Evolutionary conservation across 2,329 filamentous ascomycete species (phyloP).

Genomic region (Trichoderma gracile): DNA sequence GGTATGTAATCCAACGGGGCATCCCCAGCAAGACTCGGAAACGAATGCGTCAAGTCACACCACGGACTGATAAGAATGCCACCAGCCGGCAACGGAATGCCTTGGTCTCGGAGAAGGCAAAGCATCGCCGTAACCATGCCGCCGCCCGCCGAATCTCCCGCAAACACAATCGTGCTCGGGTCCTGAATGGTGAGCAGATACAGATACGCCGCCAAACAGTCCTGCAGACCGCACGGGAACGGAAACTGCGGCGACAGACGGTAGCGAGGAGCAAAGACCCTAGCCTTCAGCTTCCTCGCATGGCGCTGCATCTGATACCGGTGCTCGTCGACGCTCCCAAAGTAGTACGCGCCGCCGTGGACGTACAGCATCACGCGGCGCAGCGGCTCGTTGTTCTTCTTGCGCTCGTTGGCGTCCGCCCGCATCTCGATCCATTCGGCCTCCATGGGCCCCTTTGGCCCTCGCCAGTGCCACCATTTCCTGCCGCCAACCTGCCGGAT

Average conservation of each 20-base stretch:
- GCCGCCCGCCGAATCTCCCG: slow-evolving; percentile 90
- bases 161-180: slow-evolving; percentile 79
- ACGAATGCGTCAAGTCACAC: slow-evolving; percentile 94
- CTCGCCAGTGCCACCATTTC: slow-evolving; percentile 88
- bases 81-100: slow-evolving; percentile 81
- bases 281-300: slow-evolving; percentile 87
- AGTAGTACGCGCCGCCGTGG: slow-evolving; percentile 93
- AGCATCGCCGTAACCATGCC: slow-evolving; percentile 85
- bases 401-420: slow-evolving; percentile 68
- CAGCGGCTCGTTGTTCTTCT: slow-evolving; percentile 58
- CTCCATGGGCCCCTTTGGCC: slow-evolving; percentile 63
- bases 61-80: slow-evolving; percentile 91
- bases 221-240: slow-evolving; percentile 88
- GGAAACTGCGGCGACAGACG: slow-evolving; percentile 90
- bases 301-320: slow-evolving; percentile 98
- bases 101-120: slow-evolving; percentile 78
- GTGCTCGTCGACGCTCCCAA: slow-evolving; percentile 93
- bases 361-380: slow-evolving; percentile 89
- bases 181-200: slow-evolving; percentile 76
- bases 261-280: slow-evolving; percentile 85
- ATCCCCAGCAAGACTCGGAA: slow-evolving; percentile 79
- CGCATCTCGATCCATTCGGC: slow-evolving; percentile 98
- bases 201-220: slow-evolving; percentile 86
- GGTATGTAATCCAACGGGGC: slow-evolving; percentile 86
- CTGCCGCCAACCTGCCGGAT: slow-evolving; percentile 75